Conservation (phyloP, 148 eudicot species). For the Vaccinium macrocarpon region DNA sequence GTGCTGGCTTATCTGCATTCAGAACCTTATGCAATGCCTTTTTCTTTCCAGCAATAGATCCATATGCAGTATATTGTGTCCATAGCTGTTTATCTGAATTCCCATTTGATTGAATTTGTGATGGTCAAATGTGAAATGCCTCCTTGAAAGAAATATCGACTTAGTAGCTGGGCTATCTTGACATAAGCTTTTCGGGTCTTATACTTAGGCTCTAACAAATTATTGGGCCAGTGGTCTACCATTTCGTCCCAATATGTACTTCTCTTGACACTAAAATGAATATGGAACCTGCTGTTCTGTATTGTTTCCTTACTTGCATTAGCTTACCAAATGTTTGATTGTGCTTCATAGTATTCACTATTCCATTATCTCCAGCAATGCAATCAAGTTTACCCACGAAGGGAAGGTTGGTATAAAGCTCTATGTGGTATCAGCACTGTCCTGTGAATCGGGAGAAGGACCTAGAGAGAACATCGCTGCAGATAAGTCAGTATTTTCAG, state of each 20-base stretch:
- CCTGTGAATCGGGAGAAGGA: slow-evolving; percentile 29
- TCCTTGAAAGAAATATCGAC: background rate
- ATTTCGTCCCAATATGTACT: background rate
- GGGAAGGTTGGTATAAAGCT: slow-evolving; percentile 91
- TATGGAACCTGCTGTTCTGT: background rate
- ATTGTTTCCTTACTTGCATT: background rate
- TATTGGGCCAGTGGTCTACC: too few species aligned
- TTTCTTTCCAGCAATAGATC: background rate
- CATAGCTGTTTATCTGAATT: background rate
- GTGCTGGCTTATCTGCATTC: background rate
- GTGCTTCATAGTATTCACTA: background rate
- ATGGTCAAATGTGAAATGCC: background rate
- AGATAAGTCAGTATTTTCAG: too few species aligned
- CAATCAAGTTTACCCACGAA: slow-evolving; percentile 91
- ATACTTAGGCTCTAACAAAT: too few species aligned
- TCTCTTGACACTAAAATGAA: background rate
- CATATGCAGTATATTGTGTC: background rate
- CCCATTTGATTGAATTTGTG: background rate
- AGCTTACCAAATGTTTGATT: background rate
- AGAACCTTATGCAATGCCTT: background rate
- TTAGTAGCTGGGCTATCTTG: background rate
- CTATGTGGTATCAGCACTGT: slow-evolving; percentile 50
- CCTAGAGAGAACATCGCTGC: slow-evolving; percentile 12
- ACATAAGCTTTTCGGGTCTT: too few species aligned
- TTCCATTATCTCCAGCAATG: slow-evolving; percentile 57